Base-by-base conservation (phyloP, 1,284 basidiomycete species). In the Veloporphyrellus conicus region DNA sequence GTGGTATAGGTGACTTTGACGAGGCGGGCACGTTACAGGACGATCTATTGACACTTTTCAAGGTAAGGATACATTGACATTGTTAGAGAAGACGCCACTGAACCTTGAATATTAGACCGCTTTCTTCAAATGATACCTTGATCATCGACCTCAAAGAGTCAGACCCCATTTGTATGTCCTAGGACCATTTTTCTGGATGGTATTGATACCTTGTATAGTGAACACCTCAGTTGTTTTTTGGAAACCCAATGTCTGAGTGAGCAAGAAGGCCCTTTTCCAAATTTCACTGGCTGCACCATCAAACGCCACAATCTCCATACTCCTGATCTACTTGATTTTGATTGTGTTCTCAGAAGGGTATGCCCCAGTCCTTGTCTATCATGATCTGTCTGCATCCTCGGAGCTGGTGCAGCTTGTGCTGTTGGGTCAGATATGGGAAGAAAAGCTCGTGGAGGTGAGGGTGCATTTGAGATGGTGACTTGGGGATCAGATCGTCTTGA, bases 211-310 rank as follows among this genome's bases (percentile, higher is more conserved):
- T 23, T 19, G 2, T 39, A 3, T 43, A 92, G 90, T 92, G 50
- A 71, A 82, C 33, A 75, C 80, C 0, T 74, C 71, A 18, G 68
- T 81, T 1, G 74, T 82, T 0, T 94, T 94, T 64, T 92, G 87
- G 83, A 64, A 73, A 9, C 54, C 76, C 0, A 74, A 82, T 50
- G 76, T 81, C 19, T 72, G 75, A 35, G 75, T 91, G 4, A 76
- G 75, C n/a, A 76, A 82, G 43, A 58, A 68, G 7, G 77, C 77
- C 0, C 76, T 85, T 0, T 93, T 90, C 66, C 91, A 94, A 60
- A 56, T 94, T 4, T 71, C 72, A 11, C 61, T 91, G 16, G 68
- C 73, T 6, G 75, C 82, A 0, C 76, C 81, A 0, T 53, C 61
- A 0, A 54, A 67, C 16, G 65, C 75, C 4, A 61, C 71, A 0